Evolutionary conservation across 108 stramenopile species (phyloP).

Genomic region (Licmophora abbreviata): DNA sequence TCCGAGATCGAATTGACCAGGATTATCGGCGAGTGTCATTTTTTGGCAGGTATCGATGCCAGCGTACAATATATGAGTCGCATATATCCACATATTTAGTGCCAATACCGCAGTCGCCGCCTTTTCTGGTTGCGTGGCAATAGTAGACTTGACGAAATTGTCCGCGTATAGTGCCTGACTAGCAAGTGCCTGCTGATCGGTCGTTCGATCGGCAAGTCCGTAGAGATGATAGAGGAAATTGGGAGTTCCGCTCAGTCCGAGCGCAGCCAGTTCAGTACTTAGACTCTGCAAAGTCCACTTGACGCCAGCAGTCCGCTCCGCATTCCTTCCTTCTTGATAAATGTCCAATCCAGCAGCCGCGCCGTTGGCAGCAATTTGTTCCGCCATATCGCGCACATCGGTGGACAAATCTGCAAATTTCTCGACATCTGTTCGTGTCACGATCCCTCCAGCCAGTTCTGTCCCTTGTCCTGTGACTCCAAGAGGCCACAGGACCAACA

Average conservation of each 20-base stretch:
- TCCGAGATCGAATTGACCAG: constrained; percentile 28
- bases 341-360: constrained; percentile 34
- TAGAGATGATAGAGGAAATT: constrained; percentile 56
- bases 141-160: constrained; percentile 33
- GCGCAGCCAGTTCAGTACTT: constrained; percentile 11
- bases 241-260: constrained; percentile 24
- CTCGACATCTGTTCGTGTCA: constrained; percentile 62
- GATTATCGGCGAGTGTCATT: constrained; percentile 42
- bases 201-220: constrained; percentile 38
- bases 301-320: constrained; percentile 19
- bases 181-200: constrained; percentile 9
- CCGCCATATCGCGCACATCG: constrained; percentile 62
- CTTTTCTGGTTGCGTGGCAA: constrained; percentile 12
- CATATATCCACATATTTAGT: constrained; percentile 64
- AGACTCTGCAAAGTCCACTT: constrained; percentile 27
- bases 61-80: constrained; percentile 48
- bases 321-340: constrained; percentile 51
- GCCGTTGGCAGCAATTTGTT: constrained; percentile 7
- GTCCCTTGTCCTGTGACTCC: no score
- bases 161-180: constrained; percentile 46
- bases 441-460: constrained; percentile 58
- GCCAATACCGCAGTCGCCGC: constrained; percentile 45
- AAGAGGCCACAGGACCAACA: neutral
- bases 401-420: constrained; percentile 45
- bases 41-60: constrained; percentile 49